Conservation (phyloP, 345 rosid species). For the Bruguiera gymnorhiza region DNA sequence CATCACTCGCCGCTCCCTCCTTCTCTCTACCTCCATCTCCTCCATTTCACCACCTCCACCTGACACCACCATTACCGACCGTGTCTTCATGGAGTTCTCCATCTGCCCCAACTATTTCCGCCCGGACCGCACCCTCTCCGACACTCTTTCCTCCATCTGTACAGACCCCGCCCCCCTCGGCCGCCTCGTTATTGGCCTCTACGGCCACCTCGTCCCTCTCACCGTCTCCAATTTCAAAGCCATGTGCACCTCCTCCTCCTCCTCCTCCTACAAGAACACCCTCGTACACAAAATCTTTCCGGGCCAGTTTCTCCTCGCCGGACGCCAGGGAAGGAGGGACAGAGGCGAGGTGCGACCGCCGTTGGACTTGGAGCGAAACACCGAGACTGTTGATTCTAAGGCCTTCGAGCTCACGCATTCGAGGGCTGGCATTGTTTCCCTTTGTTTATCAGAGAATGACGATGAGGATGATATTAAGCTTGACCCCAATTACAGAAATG, state of each 20-base stretch:
- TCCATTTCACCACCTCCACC: slow-evolving; percentile 17
- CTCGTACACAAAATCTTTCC: slow-evolving; percentile 76
- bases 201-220: slow-evolving; percentile 67
- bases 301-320: slow-evolving; percentile 75
- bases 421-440: slow-evolving; percentile 64
- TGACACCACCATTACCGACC: slow-evolving; percentile 81
- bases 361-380: slow-evolving; percentile 46
- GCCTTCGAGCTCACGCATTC: slow-evolving; percentile 62
- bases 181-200: slow-evolving; percentile 76
- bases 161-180: slow-evolving; percentile 57
- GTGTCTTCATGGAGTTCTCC: slow-evolving; percentile 85
- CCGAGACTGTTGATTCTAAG: slow-evolving; percentile 62
- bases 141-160: slow-evolving; percentile 46
- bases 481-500: slow-evolving; percentile 70
- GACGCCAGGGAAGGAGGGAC: slow-evolving; percentile 64
- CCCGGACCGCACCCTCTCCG: slow-evolving; percentile 47
- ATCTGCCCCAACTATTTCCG: slow-evolving; percentile 73
- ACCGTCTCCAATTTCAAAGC: slow-evolving; percentile 82
- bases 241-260: slow-evolving; percentile 62
- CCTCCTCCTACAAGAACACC: slow-evolving; percentile 66
- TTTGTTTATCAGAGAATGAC: slow-evolving; percentile 80
- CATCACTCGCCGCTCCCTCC: slow-evolving; percentile 27
- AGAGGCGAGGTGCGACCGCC: slow-evolving; percentile 53
- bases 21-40: slow-evolving; percentile 37
- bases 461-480: slow-evolving; percentile 72